Evolutionary conservation across 2,329 filamentous ascomycete species (phyloP).

Genomic region (Colletotrichum sp.): DNA sequence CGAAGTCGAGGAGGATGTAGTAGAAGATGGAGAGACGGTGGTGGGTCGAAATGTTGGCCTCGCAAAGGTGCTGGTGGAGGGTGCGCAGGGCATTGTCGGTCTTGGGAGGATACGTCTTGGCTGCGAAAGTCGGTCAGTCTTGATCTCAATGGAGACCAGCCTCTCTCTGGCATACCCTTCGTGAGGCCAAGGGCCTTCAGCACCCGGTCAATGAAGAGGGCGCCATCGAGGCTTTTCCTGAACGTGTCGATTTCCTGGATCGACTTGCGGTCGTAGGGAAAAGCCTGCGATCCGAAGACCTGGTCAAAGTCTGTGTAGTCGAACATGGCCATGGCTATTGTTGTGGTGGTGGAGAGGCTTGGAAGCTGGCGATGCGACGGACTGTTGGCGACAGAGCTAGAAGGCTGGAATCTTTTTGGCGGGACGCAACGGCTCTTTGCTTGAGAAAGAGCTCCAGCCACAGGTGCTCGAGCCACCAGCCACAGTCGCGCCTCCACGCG

Average conservation of each 20-base stretch:
- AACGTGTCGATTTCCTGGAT: slow-evolving; percentile 69
- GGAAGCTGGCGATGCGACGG: not conserved
- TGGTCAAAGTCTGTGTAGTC: slow-evolving; percentile 71
- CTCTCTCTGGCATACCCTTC: slow-evolving; percentile 56
- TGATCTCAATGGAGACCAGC: too few species aligned
- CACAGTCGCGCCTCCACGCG: slow-evolving; percentile 14
- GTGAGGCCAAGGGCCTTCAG: slow-evolving; percentile 72
- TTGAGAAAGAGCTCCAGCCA: slow-evolving; percentile 7
- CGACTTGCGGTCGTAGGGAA: slow-evolving; percentile 66
- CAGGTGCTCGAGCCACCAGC: not conserved
- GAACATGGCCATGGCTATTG: slow-evolving; percentile 52
- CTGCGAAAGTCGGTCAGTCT: slow-evolving; percentile 30
- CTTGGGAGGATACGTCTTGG: slow-evolving; percentile 77
- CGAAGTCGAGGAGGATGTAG: slow-evolving; percentile 81
- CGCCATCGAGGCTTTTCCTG: slow-evolving; percentile 71
- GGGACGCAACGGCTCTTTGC: not conserved
- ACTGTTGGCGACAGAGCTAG: not conserved
- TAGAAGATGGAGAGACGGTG: slow-evolving; percentile 85
- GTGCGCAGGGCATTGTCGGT: slow-evolving; percentile 70
- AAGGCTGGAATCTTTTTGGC: not conserved
- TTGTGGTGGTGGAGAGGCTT: not conserved
- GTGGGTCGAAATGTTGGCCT: slow-evolving; percentile 68
- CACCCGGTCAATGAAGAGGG: slow-evolving; percentile 82
- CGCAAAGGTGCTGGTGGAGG: slow-evolving; percentile 73
- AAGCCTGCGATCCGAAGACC: slow-evolving; percentile 68